Conservation (phyloP, 345 rosid species). For the Moricandia arvensis region DNA sequence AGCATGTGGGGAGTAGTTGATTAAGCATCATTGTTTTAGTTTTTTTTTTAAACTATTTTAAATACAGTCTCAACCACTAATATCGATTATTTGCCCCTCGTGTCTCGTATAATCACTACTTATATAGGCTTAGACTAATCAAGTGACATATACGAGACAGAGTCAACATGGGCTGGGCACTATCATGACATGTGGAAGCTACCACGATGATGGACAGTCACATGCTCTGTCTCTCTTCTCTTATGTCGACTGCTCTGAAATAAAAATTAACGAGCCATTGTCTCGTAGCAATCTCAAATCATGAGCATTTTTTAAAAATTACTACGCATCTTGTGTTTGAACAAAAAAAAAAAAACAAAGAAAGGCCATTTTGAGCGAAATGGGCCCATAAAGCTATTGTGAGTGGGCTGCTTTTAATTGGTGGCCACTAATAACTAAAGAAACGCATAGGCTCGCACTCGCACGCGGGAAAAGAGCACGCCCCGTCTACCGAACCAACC, state of each 20-base stretch:
- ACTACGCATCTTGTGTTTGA: not conserved
- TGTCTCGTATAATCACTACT: not conserved
- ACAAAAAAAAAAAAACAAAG: not conserved
- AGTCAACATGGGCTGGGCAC: constrained; percentile 6
- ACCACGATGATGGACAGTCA: constrained; percentile 10
- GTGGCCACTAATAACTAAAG: not conserved
- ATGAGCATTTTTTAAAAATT: not conserved
- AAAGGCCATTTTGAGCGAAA: not conserved
- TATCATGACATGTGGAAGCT: constrained; percentile 22
- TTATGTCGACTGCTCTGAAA: not conserved
- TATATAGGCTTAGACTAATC: not conserved
- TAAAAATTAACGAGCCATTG: not conserved
- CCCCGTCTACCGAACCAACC: not conserved
- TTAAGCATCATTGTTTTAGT: not conserved
- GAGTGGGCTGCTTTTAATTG: not conserved
- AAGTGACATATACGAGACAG: not conserved
- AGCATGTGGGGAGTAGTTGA: not conserved
- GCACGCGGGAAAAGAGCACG: not conserved
- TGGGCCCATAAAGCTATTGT: constrained; percentile 1
- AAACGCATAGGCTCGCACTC: not conserved
- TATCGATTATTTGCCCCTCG: not conserved
- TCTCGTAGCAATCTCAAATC: not conserved
- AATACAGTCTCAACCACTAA: not conserved
- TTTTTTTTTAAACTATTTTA: not conserved
- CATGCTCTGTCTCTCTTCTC: constrained; percentile 23